A percentile compares a stretch with the other conserved stretches of the same genome.
Evolutionary conservation across 169 alveolate genomes (phyloP).

Genomic region (Cytauxzoon felis): DNA sequence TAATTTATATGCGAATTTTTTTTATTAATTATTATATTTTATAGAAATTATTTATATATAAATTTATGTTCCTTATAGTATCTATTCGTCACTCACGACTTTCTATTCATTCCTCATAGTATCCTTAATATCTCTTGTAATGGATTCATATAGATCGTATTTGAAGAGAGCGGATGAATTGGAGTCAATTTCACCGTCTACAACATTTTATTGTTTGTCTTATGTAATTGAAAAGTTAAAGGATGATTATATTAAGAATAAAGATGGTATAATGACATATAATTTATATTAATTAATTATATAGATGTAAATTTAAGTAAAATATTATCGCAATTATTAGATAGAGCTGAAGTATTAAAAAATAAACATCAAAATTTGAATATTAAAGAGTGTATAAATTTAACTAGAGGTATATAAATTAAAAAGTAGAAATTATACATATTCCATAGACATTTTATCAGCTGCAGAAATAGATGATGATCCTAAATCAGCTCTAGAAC

Average conservation of each 20-base stretch:
- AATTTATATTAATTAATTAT: not conserved
- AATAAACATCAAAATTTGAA: not conserved
- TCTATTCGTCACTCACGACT: not conserved
- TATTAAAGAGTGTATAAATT: not conserved
- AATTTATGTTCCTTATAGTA: not conserved
- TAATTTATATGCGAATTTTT: too few species aligned
- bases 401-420: not conserved
- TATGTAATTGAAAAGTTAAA: not conserved
- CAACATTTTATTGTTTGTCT: not conserved
- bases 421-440: not conserved
- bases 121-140: too few species aligned
- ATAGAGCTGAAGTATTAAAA: conserved; percentile 4
- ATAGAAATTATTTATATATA: not conserved
- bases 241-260: not conserved
- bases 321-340: not conserved
- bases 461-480: conserved; percentile 1
- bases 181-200: not conserved
- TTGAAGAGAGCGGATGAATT: conserved; percentile 3
- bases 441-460: not conserved
- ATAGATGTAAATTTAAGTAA: not conserved
- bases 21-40: too few species aligned
- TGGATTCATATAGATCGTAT: not conserved
- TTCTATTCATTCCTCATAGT: not conserved
- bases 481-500: not conserved
- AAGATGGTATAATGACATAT: not conserved